phyloP scores from a whole-genome alignment of 225 moss, liverwort and hornwort genomes.

The Straminergon stramineum region DNA sequence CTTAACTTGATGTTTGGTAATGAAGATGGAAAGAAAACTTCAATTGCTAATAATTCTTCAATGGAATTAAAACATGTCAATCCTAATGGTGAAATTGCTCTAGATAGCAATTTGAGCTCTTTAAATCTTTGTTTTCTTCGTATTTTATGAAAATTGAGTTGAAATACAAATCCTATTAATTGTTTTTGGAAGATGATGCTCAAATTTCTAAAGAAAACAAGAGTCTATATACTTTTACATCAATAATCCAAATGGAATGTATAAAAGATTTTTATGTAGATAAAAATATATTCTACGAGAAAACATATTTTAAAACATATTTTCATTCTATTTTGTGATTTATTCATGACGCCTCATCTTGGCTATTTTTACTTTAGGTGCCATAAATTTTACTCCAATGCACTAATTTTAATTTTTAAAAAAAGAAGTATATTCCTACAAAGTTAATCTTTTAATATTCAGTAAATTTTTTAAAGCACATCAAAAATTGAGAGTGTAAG shows the following conservation, averaged over 20 bases:
- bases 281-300: background rate
- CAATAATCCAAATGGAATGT: background rate
- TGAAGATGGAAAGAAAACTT: background rate
- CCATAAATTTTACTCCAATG: fast-evolving
- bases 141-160: background rate
- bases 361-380: background rate
- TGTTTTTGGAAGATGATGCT: background rate
- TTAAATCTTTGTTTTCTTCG: background rate
- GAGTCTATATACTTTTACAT: background rate
- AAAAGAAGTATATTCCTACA: no score
- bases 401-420: background rate
- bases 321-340: background rate
- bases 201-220: fast-evolving
- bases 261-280: no score
- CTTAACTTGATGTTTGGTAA: background rate
- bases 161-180: background rate
- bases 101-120: background rate
- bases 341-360: fast-evolving
- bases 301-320: background rate
- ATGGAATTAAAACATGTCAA: background rate
- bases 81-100: background rate
- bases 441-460: background rate
- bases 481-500: background rate
- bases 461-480: background rate
- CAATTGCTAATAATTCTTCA: background rate